These are phyloP conservation scores for Thielaviopsis ethacetica DNA, from an alignment of 2,329 filamentous ascomycete genomes.

Conservation along the genomic window DNA sequence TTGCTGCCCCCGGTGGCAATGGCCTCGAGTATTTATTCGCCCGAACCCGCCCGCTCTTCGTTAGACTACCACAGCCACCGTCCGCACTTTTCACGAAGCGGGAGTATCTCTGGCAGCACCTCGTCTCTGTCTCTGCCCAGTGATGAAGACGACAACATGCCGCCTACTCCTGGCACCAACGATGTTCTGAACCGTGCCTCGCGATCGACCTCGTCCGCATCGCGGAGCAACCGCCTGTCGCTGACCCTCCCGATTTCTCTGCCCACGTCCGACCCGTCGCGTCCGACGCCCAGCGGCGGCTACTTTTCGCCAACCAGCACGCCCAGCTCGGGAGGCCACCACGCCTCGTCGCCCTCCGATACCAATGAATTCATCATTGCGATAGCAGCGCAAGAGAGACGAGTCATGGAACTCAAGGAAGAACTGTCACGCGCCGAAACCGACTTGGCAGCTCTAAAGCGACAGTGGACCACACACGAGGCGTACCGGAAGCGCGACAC, in stretches of 20 bases:
- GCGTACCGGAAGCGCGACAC: conserved; percentile 59
- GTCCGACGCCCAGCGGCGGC: conserved; percentile 28
- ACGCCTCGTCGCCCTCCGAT: conserved; percentile 27
- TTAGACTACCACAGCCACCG: conserved; percentile 4
- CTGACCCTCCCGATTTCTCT: conserved; percentile 44
- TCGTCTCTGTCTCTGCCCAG: conserved; percentile 10
- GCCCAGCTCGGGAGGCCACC: conserved; percentile 25
- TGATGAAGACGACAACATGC: conserved; percentile 19
- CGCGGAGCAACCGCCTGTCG: conserved; percentile 41
- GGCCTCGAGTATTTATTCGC: conserved; percentile 10
- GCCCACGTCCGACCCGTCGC: conserved; percentile 34
- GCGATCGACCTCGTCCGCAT: conserved; percentile 36
- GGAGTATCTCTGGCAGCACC: conserved; percentile 11
- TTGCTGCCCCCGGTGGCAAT: conserved; percentile 10
- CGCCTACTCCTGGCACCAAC: conserved; percentile 22
- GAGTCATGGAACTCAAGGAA: conserved; percentile 78
- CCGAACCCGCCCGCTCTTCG: conserved; percentile 5
- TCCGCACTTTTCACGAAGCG: conserved; percentile 8
- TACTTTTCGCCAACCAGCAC: conserved; percentile 23
- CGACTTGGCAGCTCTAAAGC: conserved; percentile 63
- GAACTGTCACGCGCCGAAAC: conserved; percentile 71
- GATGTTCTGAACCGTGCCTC: conserved; percentile 28
- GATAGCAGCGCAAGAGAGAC: conserved; percentile 80
- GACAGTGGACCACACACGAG: conserved; percentile 66
- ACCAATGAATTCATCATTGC: conserved; percentile 64